A percentile compares a stretch with the other conserved stretches of the same genome.
Evolutionary conservation across 2,329 filamentous ascomycete species (phyloP).

Genomic region (Aspergillus puulaauensis): DNA sequence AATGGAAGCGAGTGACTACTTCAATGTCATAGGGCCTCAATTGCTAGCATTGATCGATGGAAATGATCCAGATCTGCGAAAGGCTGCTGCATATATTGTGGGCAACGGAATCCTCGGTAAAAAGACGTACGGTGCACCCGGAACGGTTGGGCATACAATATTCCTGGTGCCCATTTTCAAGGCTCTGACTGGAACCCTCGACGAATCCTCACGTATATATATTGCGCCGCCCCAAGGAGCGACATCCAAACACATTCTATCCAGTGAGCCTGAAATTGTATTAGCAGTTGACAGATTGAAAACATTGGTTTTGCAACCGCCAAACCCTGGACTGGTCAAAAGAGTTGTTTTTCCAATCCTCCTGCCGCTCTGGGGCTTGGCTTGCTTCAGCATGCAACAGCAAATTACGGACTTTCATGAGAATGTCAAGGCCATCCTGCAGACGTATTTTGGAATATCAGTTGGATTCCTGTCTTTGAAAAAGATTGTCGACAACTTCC

Average conservation of each 20-base stretch:
- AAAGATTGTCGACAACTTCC: conserved; percentile 40
- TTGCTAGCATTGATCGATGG: conserved; percentile 42
- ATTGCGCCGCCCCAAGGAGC: conserved; percentile 16
- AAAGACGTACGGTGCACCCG: conserved; percentile 38
- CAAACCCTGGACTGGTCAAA: conserved; percentile 45
- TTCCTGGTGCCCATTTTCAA: conserved; percentile 44
- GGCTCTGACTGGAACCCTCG: conserved; percentile 33
- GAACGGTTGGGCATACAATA: conserved; percentile 41
- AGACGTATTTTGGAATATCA: conserved; percentile 44
- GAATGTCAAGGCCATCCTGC: conserved; percentile 32
- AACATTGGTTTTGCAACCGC: conserved; percentile 40
- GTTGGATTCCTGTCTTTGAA: conserved; percentile 35
- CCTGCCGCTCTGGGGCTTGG: conserved; percentile 43
- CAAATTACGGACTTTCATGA: conserved; percentile 26
- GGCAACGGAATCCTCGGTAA: conserved; percentile 46
- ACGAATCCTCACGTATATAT: conserved; percentile 27
- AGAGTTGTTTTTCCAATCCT: conserved; percentile 41
- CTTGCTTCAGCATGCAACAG: conserved; percentile 37
- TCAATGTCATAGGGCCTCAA: conserved; percentile 40
- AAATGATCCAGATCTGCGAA: conserved; percentile 38
- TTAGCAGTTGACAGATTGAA: conserved; percentile 37
- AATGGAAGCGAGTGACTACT: conserved; percentile 37
- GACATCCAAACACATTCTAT: conserved; percentile 18
- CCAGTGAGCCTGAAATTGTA: conserved; percentile 26
- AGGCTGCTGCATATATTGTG: conserved; percentile 43